A percentile compares a stretch with the other conserved stretches of the same genome.
Conservation (phyloP, 1,284 basidiomycete species). For the Omphalotus olearius region DNA sequence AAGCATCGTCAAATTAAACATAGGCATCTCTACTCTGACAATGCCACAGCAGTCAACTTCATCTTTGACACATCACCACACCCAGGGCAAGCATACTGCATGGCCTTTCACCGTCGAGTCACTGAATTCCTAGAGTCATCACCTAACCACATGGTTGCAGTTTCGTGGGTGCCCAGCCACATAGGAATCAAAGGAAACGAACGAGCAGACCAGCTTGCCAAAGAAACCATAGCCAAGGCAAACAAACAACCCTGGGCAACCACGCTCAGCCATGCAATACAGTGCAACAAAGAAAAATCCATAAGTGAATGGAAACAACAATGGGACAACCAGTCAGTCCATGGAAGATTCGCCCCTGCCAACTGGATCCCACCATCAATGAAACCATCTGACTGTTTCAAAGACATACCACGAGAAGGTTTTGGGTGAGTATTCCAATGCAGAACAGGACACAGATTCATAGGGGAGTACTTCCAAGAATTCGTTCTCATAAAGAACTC, state of each 20-base stretch:
- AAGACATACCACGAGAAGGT: constrained; percentile 12
- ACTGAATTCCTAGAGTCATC: constrained; percentile 18
- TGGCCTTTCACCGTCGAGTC: constrained; percentile 15
- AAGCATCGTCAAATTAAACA: not conserved
- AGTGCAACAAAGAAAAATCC: constrained; percentile 14
- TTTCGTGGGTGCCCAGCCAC: constrained; percentile 27
- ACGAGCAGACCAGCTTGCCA: constrained; percentile 26
- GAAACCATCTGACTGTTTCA: constrained; percentile 19
- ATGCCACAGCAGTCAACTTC: constrained; percentile 15
- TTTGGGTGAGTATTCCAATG: constrained; percentile 23
- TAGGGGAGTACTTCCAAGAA: constrained; percentile 24
- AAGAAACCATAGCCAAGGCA: constrained; percentile 10
- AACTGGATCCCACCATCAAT: constrained; percentile 22
- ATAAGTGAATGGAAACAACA: constrained; percentile 16
- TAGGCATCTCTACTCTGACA: constrained; percentile 21
- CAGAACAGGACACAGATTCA: constrained; percentile 24
- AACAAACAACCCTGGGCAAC: not conserved
- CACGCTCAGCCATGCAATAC: constrained; percentile 9
- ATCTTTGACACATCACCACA: constrained; percentile 16
- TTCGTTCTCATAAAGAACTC: constrained; percentile 22
- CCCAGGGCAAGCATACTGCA: constrained; percentile 15
- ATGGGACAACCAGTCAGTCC: constrained; percentile 18
- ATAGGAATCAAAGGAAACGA: constrained; percentile 25
- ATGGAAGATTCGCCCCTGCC: constrained; percentile 21
- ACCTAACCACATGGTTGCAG: constrained; percentile 13